Conservation (phyloP, 495 filamentous ascomycete genomes). For the Parathielavia hyrcaniae region DNA sequence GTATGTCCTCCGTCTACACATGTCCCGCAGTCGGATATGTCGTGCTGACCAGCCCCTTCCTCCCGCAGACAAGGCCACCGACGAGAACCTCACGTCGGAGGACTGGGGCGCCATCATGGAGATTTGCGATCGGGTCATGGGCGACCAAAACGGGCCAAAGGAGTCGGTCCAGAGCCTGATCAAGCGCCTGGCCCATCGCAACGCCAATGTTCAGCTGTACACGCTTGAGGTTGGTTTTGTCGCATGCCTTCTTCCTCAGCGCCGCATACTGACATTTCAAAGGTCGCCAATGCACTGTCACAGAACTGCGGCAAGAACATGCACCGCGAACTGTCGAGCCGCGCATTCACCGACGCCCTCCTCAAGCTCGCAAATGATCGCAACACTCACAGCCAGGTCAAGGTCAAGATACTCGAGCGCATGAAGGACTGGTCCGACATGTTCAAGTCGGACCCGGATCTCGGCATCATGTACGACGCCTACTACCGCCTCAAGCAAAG, state of each 20-base stretch:
- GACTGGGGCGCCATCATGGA: conserved; percentile 99
- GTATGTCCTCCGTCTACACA: conserved; percentile 28
- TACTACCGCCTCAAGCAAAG: conserved; percentile 75
- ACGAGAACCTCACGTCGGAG: conserved; percentile 95
- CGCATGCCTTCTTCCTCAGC: background rate
- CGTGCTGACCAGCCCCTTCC: conserved; percentile 11
- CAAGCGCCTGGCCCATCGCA: conserved; percentile 90
- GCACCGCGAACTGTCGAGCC: conserved; percentile 86
- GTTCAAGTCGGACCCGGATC: conserved; percentile 83
- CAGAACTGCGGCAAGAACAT: conserved; percentile 91
- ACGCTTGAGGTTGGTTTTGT: conserved; percentile 70
- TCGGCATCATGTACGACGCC: conserved; percentile 96
- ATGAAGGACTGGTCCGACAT: conserved; percentile 96
- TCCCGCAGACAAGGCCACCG: conserved; percentile 82
- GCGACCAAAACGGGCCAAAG: conserved; percentile 60
- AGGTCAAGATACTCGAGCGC: conserved; percentile 90
- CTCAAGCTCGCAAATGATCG: conserved; percentile 84
- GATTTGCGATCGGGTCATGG: conserved; percentile 86
- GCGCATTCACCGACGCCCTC: conserved; percentile 93
- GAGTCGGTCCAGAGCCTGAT: conserved; percentile 92
- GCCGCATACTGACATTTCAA: background rate
- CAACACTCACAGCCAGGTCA: conserved; percentile 95
- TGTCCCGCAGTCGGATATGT: background rate
- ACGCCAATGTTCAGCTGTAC: conserved; percentile 98
- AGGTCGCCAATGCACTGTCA: conserved; percentile 87